Conservation (phyloP, 768 basidiomycete species). For the Boletus reticuloceps region DNA sequence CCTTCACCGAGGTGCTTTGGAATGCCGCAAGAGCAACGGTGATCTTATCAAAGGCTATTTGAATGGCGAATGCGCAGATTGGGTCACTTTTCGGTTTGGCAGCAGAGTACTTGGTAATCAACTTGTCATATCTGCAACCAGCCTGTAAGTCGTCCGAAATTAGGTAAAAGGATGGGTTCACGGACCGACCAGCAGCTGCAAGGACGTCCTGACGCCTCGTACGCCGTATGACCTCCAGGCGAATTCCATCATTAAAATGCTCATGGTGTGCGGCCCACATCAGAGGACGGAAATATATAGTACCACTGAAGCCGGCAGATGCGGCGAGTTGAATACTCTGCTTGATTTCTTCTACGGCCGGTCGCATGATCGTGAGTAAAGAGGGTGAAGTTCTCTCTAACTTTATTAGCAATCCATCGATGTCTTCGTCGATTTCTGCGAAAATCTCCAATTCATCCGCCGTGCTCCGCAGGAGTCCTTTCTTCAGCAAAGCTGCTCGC, state of each 20-base stretch:
- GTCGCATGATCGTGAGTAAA: constrained; percentile 46
- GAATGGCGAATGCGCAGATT: constrained; percentile 68
- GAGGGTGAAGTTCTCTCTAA: constrained; percentile 61
- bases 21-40: constrained; percentile 64
- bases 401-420: constrained; percentile 52
- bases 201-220: constrained; percentile 68
- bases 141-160: neutral
- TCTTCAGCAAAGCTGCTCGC: constrained; percentile 64
- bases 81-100: constrained; percentile 51
- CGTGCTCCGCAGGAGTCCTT: constrained; percentile 61
- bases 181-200: constrained; percentile 79
- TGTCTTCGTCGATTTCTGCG: constrained; percentile 60
- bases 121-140: constrained; percentile 60
- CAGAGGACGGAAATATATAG: constrained; percentile 67
- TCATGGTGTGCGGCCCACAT: constrained; percentile 66
- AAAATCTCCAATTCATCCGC: constrained; percentile 76
- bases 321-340: constrained; percentile 56
- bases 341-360: constrained; percentile 60
- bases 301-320: constrained; percentile 60
- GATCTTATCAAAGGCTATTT: constrained; percentile 79
- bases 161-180: neutral
- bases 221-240: constrained; percentile 70
- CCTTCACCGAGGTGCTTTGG: constrained; percentile 64
- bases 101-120: constrained; percentile 60
- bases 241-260: constrained; percentile 70